Evolutionary conservation across 257 asterid species (phyloP), one percentile per base, ranked within the genome.

Genomic region (Nicotiana noctiflora): DNA sequence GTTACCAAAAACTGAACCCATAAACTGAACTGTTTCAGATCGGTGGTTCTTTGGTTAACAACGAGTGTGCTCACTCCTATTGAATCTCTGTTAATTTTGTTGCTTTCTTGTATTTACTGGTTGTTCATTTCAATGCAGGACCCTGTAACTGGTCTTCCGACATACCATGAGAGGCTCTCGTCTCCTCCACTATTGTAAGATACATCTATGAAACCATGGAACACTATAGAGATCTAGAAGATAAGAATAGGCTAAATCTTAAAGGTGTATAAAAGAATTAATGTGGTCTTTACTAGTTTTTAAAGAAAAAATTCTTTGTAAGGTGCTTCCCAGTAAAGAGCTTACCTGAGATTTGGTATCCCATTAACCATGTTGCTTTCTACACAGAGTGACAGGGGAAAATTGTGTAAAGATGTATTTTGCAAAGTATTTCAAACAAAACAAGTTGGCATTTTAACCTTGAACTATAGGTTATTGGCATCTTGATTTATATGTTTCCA

Each of bases 101-200:
- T 64, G 82, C 82, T 79, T 78, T 23, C 1, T 72, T 46, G 68
- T 31, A 49, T 64, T 63, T 44, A 49, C 63, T 57, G 79, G 83
- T 81, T 85, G 82, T 82, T 81, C 61, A 82, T 83, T 81, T 68
- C 84, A 66, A 79, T 77, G 78, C 97, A 95, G 99, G 99, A 95
- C 89, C 98, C 98, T 77, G 95, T 93, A 81, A 95, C 99, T 52
- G 96, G 89, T 82, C 94, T 91, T 81, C 99, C 99, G 75, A 80
- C 93, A 82, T 93, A 95, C 95, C 94, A 95, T 80, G 97, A 93
- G 79, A 86, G 96, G 84, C 92, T 93, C 85, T 83, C 91, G 15
- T 90, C 97, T 79, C 96, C 98, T 82, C 72, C 92, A 85, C 86
- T 95, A 76, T 77, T 95, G 99, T 95, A 92, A 91, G 98, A 76